A percentile compares a stretch with the other conserved stretches of the same genome.
Conservation (phyloP, 2,329 filamentous ascomycete species). For the Talaromyces sp. region DNA sequence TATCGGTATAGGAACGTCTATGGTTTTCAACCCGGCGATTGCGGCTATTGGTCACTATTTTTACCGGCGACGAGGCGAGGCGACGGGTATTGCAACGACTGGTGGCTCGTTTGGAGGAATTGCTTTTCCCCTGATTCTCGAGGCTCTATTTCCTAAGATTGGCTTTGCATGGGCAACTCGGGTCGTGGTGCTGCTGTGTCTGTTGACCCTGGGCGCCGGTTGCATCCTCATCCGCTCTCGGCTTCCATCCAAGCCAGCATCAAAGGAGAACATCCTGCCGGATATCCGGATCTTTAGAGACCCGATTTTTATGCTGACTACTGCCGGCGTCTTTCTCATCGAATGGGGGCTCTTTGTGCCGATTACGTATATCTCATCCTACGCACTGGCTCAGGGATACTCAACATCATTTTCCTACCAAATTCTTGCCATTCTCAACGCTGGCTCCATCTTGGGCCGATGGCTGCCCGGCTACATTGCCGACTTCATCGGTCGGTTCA, state of each 20-base stretch:
- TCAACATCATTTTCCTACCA: constrained; percentile 66
- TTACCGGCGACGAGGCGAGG: constrained; percentile 67
- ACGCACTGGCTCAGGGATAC: constrained; percentile 66
- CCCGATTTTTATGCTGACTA: constrained; percentile 61
- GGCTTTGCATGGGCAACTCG: constrained; percentile 50
- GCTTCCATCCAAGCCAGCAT: constrained; percentile 59
- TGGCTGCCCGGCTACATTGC: constrained; percentile 74
- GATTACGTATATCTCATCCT: constrained; percentile 76
- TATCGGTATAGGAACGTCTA: constrained; percentile 68
- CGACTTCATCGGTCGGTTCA: constrained; percentile 80
- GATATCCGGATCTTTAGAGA: constrained; percentile 65
- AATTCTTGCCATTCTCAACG: constrained; percentile 78
- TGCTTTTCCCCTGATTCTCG: constrained; percentile 56
- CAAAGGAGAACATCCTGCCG: constrained; percentile 55
- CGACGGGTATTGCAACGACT: constrained; percentile 76
- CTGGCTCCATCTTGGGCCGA: constrained; percentile 73
- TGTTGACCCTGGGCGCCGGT: constrained; percentile 38
- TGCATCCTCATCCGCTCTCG: constrained; percentile 53
- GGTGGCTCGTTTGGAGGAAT: constrained; percentile 73
- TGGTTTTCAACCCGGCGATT: constrained; percentile 81
- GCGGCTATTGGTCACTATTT: constrained; percentile 82
- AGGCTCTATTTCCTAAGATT: constrained; percentile 45
- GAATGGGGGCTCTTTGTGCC: constrained; percentile 77
- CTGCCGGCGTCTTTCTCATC: constrained; percentile 65
- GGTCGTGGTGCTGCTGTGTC: constrained; percentile 44